Evolutionary conservation across 129 eudicot genomes (phyloP).

Genomic region (Artemisia argyi): DNA sequence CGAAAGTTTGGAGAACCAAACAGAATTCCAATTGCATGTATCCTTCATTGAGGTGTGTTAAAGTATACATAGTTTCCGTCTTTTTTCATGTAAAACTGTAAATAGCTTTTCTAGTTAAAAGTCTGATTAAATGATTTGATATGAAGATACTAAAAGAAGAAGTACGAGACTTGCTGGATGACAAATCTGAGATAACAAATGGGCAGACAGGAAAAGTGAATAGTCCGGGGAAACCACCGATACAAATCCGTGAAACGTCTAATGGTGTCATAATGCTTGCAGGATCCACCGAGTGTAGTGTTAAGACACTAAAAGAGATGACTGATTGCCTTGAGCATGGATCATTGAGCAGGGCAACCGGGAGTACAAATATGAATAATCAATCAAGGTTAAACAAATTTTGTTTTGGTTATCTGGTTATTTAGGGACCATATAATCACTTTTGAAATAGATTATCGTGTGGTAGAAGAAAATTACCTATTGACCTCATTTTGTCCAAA

Average conservation of each 20-base stretch:
- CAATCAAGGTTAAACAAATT: slow-evolving; percentile 74
- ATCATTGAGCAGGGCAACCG: slow-evolving; percentile 94
- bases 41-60: slow-evolving; percentile 88
- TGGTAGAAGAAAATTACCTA: too few relatives aligned
- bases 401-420: background rate
- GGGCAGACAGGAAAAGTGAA: slow-evolving; percentile 59
- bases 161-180: slow-evolving; percentile 91
- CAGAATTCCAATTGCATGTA: slow-evolving; percentile 86
- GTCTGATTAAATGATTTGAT: slow-evolving; percentile 19
- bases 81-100: background rate
- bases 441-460: too few relatives aligned
- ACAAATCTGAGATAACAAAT: slow-evolving; percentile 64
- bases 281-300: slow-evolving; percentile 87
- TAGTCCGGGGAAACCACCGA: slow-evolving; percentile 86
- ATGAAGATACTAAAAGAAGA: slow-evolving; percentile 96
- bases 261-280: slow-evolving; percentile 96
- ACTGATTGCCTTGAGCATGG: slow-evolving; percentile 95
- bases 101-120: slow-evolving; percentile 1
- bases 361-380: slow-evolving; percentile 98
- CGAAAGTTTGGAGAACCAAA: slow-evolving; percentile 65
- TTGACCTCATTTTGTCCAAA: background rate
- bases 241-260: slow-evolving; percentile 97
- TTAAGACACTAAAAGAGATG: slow-evolving; percentile 91
- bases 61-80: background rate
- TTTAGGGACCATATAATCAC: too few relatives aligned